Base-by-base conservation (phyloP, 768 basidiomycete genomes). In the Amanita rubescens region DNA sequence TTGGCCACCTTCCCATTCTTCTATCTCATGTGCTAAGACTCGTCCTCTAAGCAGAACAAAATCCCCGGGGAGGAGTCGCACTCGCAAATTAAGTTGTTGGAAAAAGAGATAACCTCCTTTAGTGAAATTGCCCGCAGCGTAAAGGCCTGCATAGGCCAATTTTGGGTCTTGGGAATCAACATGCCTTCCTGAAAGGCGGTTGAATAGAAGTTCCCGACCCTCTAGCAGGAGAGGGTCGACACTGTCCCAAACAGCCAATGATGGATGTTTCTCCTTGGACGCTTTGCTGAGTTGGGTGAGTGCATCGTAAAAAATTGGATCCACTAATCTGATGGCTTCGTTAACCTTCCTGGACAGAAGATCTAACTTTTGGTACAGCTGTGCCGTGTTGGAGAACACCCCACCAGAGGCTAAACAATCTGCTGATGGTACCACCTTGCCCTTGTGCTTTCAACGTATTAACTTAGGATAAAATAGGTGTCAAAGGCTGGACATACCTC, bases 1-100 rank as follows among this genome's bases (percentile, higher is more conserved):
- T 24, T 59, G 60, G 2, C 58, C 58, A 14, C 43, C 57, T 10
- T 47, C 47, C 57, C 60, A 63, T 5, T 52, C 58, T 34, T 58
- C 53, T 11, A 63, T 58, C 43, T 59, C 55, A 44, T 63, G 60
- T 0, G 37, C 51, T 5, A 63, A 35, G 1, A 63, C 51, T 5
- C 47, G 35, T 5, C 60, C 62, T 2, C 56, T 50, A 25, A 61
- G 11, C 27, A 53, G 35, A n/a, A 63, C 50, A 8, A 58, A 38
- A 14, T 53, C 53, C 10, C 62, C 57, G 10, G 59, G 44, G 2
- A 33, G 44, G 45, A 59, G 57, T 1, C 49, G 24, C 17, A 61
- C 20, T 15, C 51, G 24, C 10, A 60, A 44, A 12, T 58, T 54
- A 0, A 63, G 27, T 8, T 39, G 25, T 3, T 42, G 55, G 15